Conservation (phyloP, 371 early-diverging fungal species). For the Apophysomyces trapeziformis region DNA sequence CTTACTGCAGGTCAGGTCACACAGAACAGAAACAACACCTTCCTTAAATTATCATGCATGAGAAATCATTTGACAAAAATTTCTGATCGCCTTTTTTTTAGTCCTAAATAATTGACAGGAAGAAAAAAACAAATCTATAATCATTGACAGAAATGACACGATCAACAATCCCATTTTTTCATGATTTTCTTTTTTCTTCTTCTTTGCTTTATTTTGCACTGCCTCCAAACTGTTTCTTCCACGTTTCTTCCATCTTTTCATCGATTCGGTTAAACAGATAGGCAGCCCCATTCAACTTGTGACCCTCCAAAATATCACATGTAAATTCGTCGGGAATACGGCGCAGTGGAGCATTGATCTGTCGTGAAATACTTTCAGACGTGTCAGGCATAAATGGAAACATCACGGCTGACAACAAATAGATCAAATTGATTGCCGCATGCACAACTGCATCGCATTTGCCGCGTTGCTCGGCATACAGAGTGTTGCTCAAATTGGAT, state of each 20-base stretch:
- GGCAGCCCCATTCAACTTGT: constrained; percentile 85
- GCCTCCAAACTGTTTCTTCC: constrained; percentile 76
- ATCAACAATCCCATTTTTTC: too few relatives aligned
- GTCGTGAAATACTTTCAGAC: constrained; percentile 75
- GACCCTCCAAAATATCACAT: constrained; percentile 77
- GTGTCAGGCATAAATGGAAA: constrained; percentile 97
- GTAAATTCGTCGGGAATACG: constrained; percentile 75
- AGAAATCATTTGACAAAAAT: constrained; percentile 3
- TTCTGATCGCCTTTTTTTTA: too few relatives aligned
- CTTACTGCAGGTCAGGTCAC: background rate
- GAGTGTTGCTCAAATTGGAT: constrained; percentile 85
- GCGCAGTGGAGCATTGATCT: constrained; percentile 83
- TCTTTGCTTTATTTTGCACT: constrained; percentile 25
- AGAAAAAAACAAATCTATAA: too few relatives aligned
- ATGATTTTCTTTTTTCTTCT: background rate
- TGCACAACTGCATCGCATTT: constrained; percentile 90
- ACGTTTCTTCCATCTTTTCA: constrained; percentile 74
- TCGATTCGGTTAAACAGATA: constrained; percentile 93
- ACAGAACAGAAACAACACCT: constrained; percentile 1
- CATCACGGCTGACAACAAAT: constrained; percentile 85
- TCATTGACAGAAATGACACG: too few relatives aligned
- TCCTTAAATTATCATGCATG: constrained; percentile 2
- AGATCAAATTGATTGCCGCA: constrained; percentile 84
- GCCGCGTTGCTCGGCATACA: constrained; percentile 76
- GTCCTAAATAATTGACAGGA: too few relatives aligned